phyloP scores from a whole-genome alignment of 129 eudicot species.

The Lactuca sativa region DNA sequence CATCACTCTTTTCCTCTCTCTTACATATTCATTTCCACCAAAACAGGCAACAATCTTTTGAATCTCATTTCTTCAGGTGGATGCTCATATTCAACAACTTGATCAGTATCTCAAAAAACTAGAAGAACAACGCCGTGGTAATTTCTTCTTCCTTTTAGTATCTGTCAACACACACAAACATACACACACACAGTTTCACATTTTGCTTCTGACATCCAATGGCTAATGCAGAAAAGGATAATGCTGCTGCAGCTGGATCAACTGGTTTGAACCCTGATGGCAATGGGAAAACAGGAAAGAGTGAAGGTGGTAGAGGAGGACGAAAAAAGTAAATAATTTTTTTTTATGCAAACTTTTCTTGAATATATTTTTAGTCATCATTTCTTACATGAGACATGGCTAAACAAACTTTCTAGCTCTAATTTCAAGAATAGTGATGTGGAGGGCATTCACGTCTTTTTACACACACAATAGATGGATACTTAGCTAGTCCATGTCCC shows the following conservation, averaged over 20 bases:
- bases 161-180: background rate
- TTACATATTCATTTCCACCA: background rate
- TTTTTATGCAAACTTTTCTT: constrained; percentile 2
- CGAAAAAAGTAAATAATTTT: constrained; percentile 69
- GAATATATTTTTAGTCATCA: background rate
- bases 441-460: too few species aligned
- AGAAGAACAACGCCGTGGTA: constrained; percentile 88
- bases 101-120: constrained; percentile 79
- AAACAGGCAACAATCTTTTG: background rate
- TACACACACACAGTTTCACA: background rate
- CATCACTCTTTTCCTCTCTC: background rate
- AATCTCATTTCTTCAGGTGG: constrained; percentile 50
- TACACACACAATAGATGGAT: too few species aligned
- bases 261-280: constrained; percentile 47
- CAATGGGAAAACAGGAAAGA: constrained; percentile 59
- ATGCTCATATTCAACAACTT: constrained; percentile 90
- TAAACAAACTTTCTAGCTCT: too few species aligned
- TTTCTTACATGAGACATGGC: too few species aligned
- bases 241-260: constrained; percentile 49
- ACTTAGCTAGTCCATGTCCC: too few species aligned
- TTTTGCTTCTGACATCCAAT: constrained; percentile 9
- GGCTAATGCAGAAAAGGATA: constrained; percentile 65
- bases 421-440: too few species aligned
- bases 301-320: constrained; percentile 84
- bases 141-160: constrained; percentile 10